phyloP scores from a whole-genome alignment of 768 basidiomycete species.

The Tylopilus balloui region DNA sequence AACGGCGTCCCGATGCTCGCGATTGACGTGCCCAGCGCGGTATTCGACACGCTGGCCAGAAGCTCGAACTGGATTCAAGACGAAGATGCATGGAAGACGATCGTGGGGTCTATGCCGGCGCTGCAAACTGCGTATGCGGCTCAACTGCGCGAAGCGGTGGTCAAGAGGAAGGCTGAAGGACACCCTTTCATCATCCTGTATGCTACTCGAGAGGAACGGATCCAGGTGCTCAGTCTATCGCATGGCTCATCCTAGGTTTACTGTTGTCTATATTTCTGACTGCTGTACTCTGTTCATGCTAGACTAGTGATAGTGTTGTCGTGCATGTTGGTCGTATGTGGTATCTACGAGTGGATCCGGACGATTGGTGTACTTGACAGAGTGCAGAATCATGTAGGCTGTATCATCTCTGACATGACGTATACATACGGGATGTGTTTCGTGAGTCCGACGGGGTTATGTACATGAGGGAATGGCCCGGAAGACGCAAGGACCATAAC shows the following conservation, averaged over 20 bases:
- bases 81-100: conserved; percentile 68
- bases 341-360: too few relatives aligned
- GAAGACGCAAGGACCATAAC: too few relatives aligned
- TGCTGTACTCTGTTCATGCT: too few relatives aligned
- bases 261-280: background rate
- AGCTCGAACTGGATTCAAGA: conserved; percentile 63
- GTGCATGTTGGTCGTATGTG: too few relatives aligned
- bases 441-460: too few relatives aligned
- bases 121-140: conserved; percentile 58
- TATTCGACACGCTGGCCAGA: conserved; percentile 61
- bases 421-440: too few relatives aligned
- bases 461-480: too few relatives aligned
- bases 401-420: too few relatives aligned
- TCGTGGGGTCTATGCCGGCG: conserved; percentile 51
- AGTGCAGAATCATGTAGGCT: too few relatives aligned
- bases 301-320: too few relatives aligned
- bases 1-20: conserved; percentile 64
- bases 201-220: conserved; percentile 64
- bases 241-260: conserved; percentile 2
- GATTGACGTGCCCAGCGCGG: conserved; percentile 56
- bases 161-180: conserved; percentile 60
- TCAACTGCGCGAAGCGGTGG: conserved; percentile 63
- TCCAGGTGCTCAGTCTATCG: conserved; percentile 51
- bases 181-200: conserved; percentile 60
- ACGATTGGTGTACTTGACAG: too few relatives aligned